phyloP scores from a whole-genome alignment of 2,329 filamentous ascomycete species.

The Pseudogymnoascus sp. region DNA sequence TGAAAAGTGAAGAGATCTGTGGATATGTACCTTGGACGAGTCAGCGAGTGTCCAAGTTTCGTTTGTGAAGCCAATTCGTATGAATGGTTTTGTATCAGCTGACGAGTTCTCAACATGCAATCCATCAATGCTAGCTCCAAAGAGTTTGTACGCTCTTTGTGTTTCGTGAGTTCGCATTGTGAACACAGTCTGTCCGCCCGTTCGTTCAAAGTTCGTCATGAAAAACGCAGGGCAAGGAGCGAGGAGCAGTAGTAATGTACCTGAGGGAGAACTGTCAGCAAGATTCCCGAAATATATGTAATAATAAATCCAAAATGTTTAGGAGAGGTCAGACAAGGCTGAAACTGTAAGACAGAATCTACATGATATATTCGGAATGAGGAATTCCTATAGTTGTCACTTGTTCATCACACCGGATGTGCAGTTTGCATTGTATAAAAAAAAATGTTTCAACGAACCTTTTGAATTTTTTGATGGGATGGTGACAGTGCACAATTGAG shows the following conservation, averaged over 20 bases:
- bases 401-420: constrained; percentile 29
- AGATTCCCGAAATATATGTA: background rate
- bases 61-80: constrained; percentile 8
- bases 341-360: constrained; percentile 35
- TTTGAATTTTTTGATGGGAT: constrained; percentile 14
- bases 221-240: constrained; percentile 13
- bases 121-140: constrained; percentile 29
- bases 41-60: constrained; percentile 8
- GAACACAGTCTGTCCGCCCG: constrained; percentile 38
- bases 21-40: constrained; percentile 9
- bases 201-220: constrained; percentile 41
- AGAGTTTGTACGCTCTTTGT: constrained; percentile 35
- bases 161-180: constrained; percentile 27
- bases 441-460: constrained; percentile 23
- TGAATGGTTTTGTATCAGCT: constrained; percentile 31
- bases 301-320: constrained; percentile 12
- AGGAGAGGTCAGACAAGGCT: constrained; percentile 37
- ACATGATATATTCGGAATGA: constrained; percentile 32
- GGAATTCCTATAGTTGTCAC: constrained; percentile 31
- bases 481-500: background rate
- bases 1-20: constrained; percentile 13
- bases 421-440: constrained; percentile 12
- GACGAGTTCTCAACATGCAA: constrained; percentile 39
- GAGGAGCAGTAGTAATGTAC: constrained; percentile 23
- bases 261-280: constrained; percentile 23